Evolutionary conservation across 768 basidiomycete genomes (phyloP), one percentile per base, ranked within the genome.

Genomic region (Stropharia rugosoannulata): DNA sequence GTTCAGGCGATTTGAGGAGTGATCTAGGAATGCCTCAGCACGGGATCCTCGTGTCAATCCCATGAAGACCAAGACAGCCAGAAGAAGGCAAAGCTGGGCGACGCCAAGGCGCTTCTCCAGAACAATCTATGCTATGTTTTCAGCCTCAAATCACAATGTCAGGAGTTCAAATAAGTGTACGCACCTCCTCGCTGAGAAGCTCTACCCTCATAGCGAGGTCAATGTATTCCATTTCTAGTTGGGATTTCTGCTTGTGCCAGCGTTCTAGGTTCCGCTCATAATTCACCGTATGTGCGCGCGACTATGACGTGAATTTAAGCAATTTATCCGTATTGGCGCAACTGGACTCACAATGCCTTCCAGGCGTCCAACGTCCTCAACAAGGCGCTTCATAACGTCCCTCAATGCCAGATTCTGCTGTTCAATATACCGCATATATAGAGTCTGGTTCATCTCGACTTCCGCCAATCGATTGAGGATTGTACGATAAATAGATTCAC

Each of bases 401-500:
- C 92, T 75, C 16, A 97, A 81, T 29, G 84, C 82, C 12, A 79
- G 70, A 0, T 86, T 89, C 64, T 98, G 96, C 65, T 95, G 93
- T 62, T 95, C 94, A 11, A 97, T 86, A 66, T 97, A 98, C 15
- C 85, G 71, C 55, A 86, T 81, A 42, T 92, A 88, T 3, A 98
- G 77, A 0, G 92, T 92, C 46, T 94, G 89, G 62, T 95, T 97
- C 8, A 81, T 81, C 69, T 98, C 95, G 12, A 98, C 80, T 5
- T 84, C 82, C 2, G 84, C 82, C 10, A 99, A 79, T 6, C 95
- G 87, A 62, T 97, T 96, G 85, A 95, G 95, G 62, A 98, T 99
- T 11, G 89, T 92, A 7, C 94, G 88, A 64, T 97, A 98, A 60
- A 99, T 95, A 1, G 93, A 95, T 68, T 99, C 97, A 19, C 91